phyloP scores from a whole-genome alignment of 2,329 filamentous ascomycete species.

The Drechmeria coniospora region DNA sequence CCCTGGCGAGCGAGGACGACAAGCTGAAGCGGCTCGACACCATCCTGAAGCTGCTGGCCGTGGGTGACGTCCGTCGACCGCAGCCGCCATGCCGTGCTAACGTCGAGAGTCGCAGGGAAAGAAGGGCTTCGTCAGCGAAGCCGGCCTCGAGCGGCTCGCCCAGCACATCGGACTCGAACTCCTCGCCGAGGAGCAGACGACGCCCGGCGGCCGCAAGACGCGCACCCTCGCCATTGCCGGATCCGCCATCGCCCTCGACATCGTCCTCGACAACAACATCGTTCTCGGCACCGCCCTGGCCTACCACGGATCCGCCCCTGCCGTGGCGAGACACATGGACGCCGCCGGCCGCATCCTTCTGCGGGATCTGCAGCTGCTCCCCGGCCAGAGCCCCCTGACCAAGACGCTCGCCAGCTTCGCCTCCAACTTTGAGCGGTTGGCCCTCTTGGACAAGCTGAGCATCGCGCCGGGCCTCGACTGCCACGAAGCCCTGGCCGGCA shows the following conservation, averaged over 20 bases:
- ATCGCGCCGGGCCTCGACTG: conserved; percentile 54
- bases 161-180: conserved; percentile 51
- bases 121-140: conserved; percentile 55
- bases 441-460: conserved; percentile 57
- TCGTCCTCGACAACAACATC: conserved; percentile 44
- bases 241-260: conserved; percentile 43
- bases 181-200: conserved; percentile 39
- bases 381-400: conserved; percentile 48
- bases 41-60: conserved; percentile 34
- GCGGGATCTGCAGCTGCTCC: conserved; percentile 44
- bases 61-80: conserved; percentile 13
- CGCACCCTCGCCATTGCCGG: conserved; percentile 47
- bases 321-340: conserved; percentile 43
- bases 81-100: background rate
- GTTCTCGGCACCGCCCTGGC: conserved; percentile 47
- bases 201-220: conserved; percentile 30
- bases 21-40: conserved; percentile 36
- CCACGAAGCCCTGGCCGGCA: conserved; percentile 59
- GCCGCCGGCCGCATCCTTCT: conserved; percentile 51
- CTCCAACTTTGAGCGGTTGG: conserved; percentile 53
- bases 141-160: conserved; percentile 57
- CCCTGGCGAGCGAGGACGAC: conserved; percentile 35
- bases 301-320: conserved; percentile 43
- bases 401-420: conserved; percentile 58
- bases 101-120: conserved; percentile 18